Evolutionary conservation across 129 eudicot species (phyloP).

Genomic region (sunflower (Helianthus annuus)): DNA sequence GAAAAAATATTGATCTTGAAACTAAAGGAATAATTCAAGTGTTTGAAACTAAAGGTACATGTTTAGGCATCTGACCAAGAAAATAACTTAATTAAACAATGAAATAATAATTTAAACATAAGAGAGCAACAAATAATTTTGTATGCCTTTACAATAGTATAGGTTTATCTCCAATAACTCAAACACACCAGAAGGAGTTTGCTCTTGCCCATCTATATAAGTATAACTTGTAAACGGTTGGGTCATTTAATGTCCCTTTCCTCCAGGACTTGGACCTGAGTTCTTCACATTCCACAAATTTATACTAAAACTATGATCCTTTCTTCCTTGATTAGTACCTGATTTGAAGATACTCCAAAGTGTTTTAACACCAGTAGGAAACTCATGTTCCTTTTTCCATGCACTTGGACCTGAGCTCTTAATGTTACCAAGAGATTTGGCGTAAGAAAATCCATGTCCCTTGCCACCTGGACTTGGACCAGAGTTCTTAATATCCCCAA

Average conservation of each 20-base stretch:
- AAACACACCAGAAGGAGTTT: background rate
- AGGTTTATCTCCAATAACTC: background rate
- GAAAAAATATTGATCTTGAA: too few species aligned
- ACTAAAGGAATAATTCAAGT: too few species aligned
- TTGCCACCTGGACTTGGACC: conserved; percentile 20
- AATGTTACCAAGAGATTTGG: conserved; percentile 2
- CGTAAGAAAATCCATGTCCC: background rate
- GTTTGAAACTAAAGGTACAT: background rate
- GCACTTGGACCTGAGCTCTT: background rate
- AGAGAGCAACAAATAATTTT: background rate
- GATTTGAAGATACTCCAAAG: background rate
- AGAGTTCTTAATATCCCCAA: background rate
- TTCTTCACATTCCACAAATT: background rate
- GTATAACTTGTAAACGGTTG: background rate
- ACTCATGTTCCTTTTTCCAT: background rate
- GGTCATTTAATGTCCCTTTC: conserved; percentile 19
- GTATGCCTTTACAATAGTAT: conserved; percentile 1
- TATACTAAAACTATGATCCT: background rate
- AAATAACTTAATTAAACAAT: conserved; percentile 3
- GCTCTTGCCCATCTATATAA: background rate
- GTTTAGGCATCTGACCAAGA: background rate
- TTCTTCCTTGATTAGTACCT: conserved; percentile 13
- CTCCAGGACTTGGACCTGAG: conserved; percentile 20
- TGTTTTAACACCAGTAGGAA: background rate
- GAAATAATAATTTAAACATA: background rate